Evolutionary conservation across 2,329 filamentous ascomycete species (phyloP).

Genomic region (Ustilaginoidea virens): DNA sequence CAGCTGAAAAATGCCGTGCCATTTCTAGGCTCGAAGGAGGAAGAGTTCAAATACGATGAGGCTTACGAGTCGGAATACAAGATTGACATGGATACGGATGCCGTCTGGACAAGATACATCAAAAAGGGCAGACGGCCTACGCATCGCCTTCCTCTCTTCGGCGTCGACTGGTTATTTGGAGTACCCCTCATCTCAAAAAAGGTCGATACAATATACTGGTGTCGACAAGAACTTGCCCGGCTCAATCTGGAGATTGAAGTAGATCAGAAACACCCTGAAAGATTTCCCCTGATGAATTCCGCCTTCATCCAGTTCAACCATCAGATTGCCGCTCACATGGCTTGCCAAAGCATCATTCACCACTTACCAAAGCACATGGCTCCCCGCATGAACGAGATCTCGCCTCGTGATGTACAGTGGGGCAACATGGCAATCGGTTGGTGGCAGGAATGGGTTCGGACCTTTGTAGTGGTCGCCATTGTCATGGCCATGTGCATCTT

Average conservation of each 20-base stretch:
- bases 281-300: conserved; percentile 84
- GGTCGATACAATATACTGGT: conserved; percentile 89
- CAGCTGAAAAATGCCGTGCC: conserved; percentile 33
- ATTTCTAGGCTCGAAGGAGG: conserved; percentile 29
- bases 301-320: conserved; percentile 98
- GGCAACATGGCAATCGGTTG: conserved; percentile 92
- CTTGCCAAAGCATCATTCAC: conserved; percentile 80
- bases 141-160: conserved; percentile 53
- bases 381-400: conserved; percentile 82
- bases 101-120: conserved; percentile 72
- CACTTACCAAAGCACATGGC: conserved; percentile 90
- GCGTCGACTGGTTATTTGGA: conserved; percentile 56
- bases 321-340: conserved; percentile 95
- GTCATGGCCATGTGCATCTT: conserved; percentile 67
- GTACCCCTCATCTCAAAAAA: conserved; percentile 75
- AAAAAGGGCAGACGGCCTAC: conserved; percentile 71
- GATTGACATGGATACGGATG: conserved; percentile 43
- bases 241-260: conserved; percentile 84
- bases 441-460: conserved; percentile 78
- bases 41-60: conserved; percentile 38
- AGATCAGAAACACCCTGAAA: conserved; percentile 73
- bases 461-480: conserved; percentile 45
- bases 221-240: conserved; percentile 69
- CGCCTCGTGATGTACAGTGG: conserved; percentile 86
- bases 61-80: conserved; percentile 46